Evolutionary conservation across 2,329 filamentous ascomycete species (phyloP).

Genomic region (Stemphylium vesicarium): DNA sequence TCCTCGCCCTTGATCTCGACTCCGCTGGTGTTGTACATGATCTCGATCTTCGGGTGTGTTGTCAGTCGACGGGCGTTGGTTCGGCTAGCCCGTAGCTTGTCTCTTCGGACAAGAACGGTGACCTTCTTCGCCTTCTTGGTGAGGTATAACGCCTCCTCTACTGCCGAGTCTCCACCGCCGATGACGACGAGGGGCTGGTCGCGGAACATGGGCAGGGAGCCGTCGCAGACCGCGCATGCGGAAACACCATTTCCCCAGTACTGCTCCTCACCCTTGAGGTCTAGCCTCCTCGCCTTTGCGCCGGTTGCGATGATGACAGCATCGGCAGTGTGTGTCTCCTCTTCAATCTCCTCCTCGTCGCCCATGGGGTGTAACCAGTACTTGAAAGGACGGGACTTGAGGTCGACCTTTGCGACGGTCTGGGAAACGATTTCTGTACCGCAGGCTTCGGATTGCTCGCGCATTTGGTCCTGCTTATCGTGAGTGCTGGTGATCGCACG

Average conservation of each 20-base stretch:
- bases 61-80: constrained; percentile 90
- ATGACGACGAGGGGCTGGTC: constrained; percentile 96
- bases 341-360: constrained; percentile 75
- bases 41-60: constrained; percentile 85
- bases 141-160: constrained; percentile 95
- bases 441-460: constrained; percentile 86
- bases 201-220: constrained; percentile 94
- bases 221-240: constrained; percentile 96
- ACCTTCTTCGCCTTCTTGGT: constrained; percentile 98
- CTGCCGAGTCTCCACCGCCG: constrained; percentile 93
- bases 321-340: constrained; percentile 81
- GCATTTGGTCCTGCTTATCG: constrained; percentile 76
- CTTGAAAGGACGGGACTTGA: constrained; percentile 83
- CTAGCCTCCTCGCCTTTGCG: constrained; percentile 84
- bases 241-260: constrained; percentile 98
- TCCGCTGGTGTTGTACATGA: constrained; percentile 82
- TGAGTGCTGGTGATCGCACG: constrained; percentile 15
- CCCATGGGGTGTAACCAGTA: constrained; percentile 78
- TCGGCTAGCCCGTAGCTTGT: constrained; percentile 84
- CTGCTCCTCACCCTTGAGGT: constrained; percentile 85
- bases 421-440: constrained; percentile 93
- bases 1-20: constrained; percentile 85
- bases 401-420: constrained; percentile 87
- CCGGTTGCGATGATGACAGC: constrained; percentile 93
- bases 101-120: constrained; percentile 87